Evolutionary conservation across 371 early-diverging fungal species (phyloP).

Genomic region (Actinomucor elegans): DNA sequence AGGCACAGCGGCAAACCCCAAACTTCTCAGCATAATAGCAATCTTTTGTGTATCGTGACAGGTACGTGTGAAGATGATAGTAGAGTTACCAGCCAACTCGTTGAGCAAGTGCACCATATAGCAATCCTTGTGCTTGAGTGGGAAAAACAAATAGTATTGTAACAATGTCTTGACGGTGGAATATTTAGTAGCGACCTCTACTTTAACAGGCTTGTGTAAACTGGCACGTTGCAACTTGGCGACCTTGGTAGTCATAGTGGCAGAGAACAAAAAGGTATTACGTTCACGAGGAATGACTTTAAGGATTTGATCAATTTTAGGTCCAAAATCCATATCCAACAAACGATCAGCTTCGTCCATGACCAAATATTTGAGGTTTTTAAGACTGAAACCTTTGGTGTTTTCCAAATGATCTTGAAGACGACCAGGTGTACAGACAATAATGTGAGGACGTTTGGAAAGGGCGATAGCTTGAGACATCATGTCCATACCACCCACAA

Average conservation of each 20-base stretch:
- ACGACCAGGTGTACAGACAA: slow-evolving; percentile 98
- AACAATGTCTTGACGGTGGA: slow-evolving; percentile 89
- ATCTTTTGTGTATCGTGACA: slow-evolving; percentile 85
- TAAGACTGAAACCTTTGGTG: slow-evolving; percentile 93
- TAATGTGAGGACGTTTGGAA: slow-evolving; percentile 93
- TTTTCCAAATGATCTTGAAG: slow-evolving; percentile 96
- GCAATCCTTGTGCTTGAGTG: slow-evolving; percentile 93
- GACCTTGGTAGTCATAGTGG: slow-evolving; percentile 97
- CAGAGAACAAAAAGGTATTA: slow-evolving; percentile 94
- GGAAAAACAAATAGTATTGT: slow-evolving; percentile 96
- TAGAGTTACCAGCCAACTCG: slow-evolving; percentile 89
- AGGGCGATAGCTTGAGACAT: slow-evolving; percentile 92
- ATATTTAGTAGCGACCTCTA: slow-evolving; percentile 91
- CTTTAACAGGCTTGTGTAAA: slow-evolving; percentile 88
- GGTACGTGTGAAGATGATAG: slow-evolving; percentile 90
- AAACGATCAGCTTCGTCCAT: slow-evolving; percentile 99
- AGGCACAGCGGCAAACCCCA: slow-evolving; percentile 92
- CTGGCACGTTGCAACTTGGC: slow-evolving; percentile 94
- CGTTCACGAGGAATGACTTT: slow-evolving; percentile 92
- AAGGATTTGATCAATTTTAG: slow-evolving; percentile 93
- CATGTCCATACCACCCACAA: slow-evolving; percentile 99
- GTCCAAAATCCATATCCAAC: slow-evolving; percentile 96
- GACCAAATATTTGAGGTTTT: slow-evolving; percentile 86
- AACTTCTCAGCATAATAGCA: slow-evolving; percentile 80
- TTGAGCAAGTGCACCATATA: slow-evolving; percentile 91